Evolutionary conservation across 179 eudicot genomes (phyloP).

Genomic region (Drosera spatulata): DNA sequence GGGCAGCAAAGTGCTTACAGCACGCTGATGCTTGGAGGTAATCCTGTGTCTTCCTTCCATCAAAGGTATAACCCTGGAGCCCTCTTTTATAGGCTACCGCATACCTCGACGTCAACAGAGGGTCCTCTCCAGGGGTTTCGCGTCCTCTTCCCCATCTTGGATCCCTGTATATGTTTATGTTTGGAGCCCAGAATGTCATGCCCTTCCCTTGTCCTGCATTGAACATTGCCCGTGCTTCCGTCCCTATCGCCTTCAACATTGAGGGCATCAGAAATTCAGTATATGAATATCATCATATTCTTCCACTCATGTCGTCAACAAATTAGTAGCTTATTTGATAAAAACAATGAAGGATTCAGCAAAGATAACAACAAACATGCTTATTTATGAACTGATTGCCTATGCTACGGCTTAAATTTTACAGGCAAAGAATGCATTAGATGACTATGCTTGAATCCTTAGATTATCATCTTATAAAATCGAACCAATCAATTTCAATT

Average conservation of each 20-base stretch:
- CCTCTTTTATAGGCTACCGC: conserved; percentile 75
- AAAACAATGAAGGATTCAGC: too few species aligned
- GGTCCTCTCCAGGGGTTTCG: conserved; percentile 94
- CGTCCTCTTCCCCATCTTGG: conserved; percentile 99
- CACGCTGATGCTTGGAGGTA: conserved; percentile 82
- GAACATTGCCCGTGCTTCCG: conserved; percentile 77
- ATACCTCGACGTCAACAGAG: conserved; percentile 48
- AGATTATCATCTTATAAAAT: too few species aligned
- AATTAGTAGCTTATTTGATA: neutral
- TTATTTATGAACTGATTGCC: too few species aligned
- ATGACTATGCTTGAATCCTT: too few species aligned
- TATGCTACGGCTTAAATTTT: too few species aligned
- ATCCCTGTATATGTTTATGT: conserved; percentile 83
- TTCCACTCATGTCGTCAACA: neutral
- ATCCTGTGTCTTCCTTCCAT: conserved; percentile 31
- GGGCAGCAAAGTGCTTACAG: conserved; percentile 94
- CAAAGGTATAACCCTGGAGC: conserved; percentile 60
- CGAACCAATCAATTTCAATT: too few species aligned
- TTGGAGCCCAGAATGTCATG: conserved; percentile 98
- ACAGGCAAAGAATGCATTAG: too few species aligned
- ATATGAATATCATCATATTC: neutral
- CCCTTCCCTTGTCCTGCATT: conserved; percentile 82
- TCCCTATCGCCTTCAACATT: conserved; percentile 49
- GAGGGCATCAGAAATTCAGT: neutral
- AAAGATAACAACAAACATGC: too few species aligned